These are phyloP conservation scores for Scolecobasidium constrictum DNA, from an alignment of 2,329 filamentous ascomycete species.

Conservation along the genomic window DNA sequence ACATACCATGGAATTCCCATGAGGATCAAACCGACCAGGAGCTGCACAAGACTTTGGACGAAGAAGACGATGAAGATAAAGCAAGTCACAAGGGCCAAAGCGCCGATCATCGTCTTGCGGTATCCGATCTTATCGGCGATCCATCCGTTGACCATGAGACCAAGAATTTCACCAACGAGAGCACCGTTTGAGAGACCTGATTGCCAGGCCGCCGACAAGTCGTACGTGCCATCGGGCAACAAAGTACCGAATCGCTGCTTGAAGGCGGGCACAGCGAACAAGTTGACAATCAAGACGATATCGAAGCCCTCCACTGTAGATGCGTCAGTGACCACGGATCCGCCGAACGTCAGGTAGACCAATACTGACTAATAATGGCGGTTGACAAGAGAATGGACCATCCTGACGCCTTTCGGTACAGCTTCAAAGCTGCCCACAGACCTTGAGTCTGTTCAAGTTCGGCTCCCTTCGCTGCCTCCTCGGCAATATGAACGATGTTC, in stretches of 20 bases:
- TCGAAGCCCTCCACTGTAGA: slow-evolving; percentile 95
- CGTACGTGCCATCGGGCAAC: slow-evolving; percentile 26
- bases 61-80: slow-evolving; percentile 41
- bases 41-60: slow-evolving; percentile 30
- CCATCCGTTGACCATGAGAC: slow-evolving; percentile 35
- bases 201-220: slow-evolving; percentile 36
- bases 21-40: slow-evolving; percentile 36
- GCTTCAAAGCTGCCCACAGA: slow-evolving; percentile 53
- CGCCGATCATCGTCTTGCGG: slow-evolving; percentile 34
- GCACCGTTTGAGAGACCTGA: slow-evolving; percentile 36
- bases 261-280: slow-evolving; percentile 46
- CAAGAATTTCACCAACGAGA: slow-evolving; percentile 34
- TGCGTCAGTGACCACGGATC: too few species aligned
- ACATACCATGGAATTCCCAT: slow-evolving; percentile 37
- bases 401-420: slow-evolving; percentile 77
- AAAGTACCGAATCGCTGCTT: slow-evolving; percentile 32
- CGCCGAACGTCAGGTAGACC: too few species aligned
- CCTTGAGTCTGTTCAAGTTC: slow-evolving; percentile 41
- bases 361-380: slow-evolving; percentile 76
- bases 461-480: slow-evolving; percentile 27
- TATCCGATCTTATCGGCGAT: slow-evolving; percentile 36
- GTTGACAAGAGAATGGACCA: slow-evolving; percentile 82
- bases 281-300: slow-evolving; percentile 69
- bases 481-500: slow-evolving; percentile 3
- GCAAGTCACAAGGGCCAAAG: slow-evolving; percentile 29